Evolutionary conservation across 441 rosid genomes (phyloP), one percentile per base, ranked within the genome.

Genomic region (Codiaeum variegatum): DNA sequence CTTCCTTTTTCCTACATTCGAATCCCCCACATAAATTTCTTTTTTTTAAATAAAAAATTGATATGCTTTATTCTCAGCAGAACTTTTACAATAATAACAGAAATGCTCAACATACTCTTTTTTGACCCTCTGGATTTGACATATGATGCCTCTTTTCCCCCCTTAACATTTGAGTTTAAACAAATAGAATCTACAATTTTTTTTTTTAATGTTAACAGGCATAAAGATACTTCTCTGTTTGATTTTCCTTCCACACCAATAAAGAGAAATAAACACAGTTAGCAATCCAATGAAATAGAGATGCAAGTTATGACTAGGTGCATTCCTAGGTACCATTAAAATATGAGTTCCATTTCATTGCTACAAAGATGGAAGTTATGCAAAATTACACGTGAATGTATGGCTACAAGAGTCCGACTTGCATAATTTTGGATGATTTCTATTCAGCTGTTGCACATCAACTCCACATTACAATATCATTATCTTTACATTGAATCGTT

Each of bases 51-150:
- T n/a, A n/a, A n/a, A 9, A 23, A 40, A 29, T n/a, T 34, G 36
- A 61, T 75, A 73, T 81, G 81, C 76, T 73, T 51, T 64, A 5
- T 72, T 66, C 81, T 59, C 19, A 3, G 47, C 19, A 3, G 47
- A 63, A 24, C 63, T 73, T 72, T 65, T 32, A 38, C 56, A n/a
- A 51, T 26, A 23, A 31, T 7, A 64, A 47, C 29, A 13, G 54
- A 62, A 42, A 29, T 28, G 70, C 59, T 49, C 67, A 46, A 38
- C 38, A 21, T 23, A 52, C 62, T 26, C 67, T 70, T 70, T 69
- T 60, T 80, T 62, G 72, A 78, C 77, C 65, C 18, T 61, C 49
- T 23, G 44, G 75, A 58, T 62, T 77, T 72, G 55, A 44, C 8
- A 5, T 62, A 60, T 56, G 66, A 54, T 55, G 70, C 61, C 29